Base-by-base conservation (phyloP, 805 yeast genomes). In the Wickerhamomyces kurtzmanii region DNA sequence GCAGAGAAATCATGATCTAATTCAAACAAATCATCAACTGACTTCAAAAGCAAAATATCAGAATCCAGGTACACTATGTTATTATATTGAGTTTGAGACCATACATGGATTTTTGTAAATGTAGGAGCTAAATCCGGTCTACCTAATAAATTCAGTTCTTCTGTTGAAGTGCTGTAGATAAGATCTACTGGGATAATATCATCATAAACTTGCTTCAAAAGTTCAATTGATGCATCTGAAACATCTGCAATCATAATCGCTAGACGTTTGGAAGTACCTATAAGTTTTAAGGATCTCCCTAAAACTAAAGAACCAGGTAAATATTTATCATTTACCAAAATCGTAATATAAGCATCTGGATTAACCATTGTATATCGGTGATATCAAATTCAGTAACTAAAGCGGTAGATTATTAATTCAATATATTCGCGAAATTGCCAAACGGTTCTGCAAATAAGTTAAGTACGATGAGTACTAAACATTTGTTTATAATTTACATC, bases 51-150 rank as follows among this genome's bases (percentile, higher is more conserved):
- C 22, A 75, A 47, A 4, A 81, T 61, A 49, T 80, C 91, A 3
- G 74, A 59, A 49, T 80, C 91, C 31, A 80, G 45, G 44, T 75
- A 80, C 12, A 77, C 45, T 1, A 79, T 48, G 28, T 57, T 62
- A 9, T 66, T 68, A 42, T 41, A 62, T 25, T 53, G 51, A 9
- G 45, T 42, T 29, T 68, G 50, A 19, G 57, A 52, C 69, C 77
- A 73, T 19, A 71, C 42, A 28, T 62, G 54, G 7, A 70, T 52
- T 37, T 73, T 73, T 28, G 71, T 55, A 37, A 63, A 62, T 3
- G 78, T 69, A 32, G 59, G 59, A 15, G 61, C 54, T 23, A 72
- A 48, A 37, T 71, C 78, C 4, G 75, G 73, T 37, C 80, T 55
- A 14, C 57, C 51, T 38, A 74, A 35, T 17, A 57, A 33, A 11